Conservation (phyloP, 306 rosid genomes). For the Spatholobus suberectus region DNA sequence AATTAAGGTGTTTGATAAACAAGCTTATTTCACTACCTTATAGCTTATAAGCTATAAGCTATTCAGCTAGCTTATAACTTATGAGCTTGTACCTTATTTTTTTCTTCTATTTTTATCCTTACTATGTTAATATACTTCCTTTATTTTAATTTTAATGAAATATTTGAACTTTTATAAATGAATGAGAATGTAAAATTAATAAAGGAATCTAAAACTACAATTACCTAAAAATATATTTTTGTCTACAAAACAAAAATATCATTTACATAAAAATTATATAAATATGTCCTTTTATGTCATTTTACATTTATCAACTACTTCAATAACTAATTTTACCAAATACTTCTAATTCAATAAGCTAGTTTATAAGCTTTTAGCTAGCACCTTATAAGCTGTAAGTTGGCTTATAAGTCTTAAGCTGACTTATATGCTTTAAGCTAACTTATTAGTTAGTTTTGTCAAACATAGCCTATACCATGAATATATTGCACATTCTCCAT, state of each 20-base stretch:
- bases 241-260: background rate
- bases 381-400: background rate
- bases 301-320: background rate
- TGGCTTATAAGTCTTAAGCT: background rate
- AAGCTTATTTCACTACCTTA: background rate
- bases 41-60: background rate
- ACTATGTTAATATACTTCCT: background rate
- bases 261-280: background rate
- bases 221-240: background rate
- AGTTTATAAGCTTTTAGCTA: background rate
- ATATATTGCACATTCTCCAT: constrained; percentile 29
- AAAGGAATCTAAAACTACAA: background rate
- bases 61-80: background rate
- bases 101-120: background rate
- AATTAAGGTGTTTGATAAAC: background rate
- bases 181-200: background rate
- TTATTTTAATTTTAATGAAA: background rate
- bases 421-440: background rate
- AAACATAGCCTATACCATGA: background rate
- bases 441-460: background rate
- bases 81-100: background rate
- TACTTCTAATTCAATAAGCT: background rate
- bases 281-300: background rate
- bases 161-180: background rate
- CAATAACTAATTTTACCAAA: background rate